These are phyloP conservation scores for Penicillium thymicola DNA, from an alignment of 2,329 filamentous ascomycete species.

Conservation along the genomic window DNA sequence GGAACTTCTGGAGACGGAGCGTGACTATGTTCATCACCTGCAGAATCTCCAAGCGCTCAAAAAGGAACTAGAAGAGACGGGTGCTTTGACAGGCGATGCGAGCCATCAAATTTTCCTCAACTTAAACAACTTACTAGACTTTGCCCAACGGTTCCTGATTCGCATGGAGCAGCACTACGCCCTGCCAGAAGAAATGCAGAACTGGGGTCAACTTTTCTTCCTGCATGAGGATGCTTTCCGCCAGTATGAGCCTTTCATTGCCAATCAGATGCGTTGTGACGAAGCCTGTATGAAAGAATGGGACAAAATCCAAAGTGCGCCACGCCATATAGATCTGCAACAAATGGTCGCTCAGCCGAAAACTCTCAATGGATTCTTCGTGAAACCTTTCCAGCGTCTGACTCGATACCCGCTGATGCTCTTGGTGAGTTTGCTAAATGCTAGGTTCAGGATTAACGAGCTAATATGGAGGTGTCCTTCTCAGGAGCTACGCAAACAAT, in stretches of 20 bases:
- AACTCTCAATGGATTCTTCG: conserved; percentile 82
- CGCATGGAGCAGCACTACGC: conserved; percentile 94
- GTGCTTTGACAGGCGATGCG: conserved; percentile 80
- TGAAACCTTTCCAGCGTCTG: conserved; percentile 94
- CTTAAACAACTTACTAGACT: conserved; percentile 89
- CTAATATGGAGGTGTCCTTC: conserved; percentile 3
- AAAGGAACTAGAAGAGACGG: conserved; percentile 81
- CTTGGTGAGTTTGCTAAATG: conserved; percentile 56
- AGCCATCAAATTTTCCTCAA: conserved; percentile 96
- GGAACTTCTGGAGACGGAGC: conserved; percentile 90
- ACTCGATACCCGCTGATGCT: conserved; percentile 92
- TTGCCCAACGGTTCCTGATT: conserved; percentile 91
- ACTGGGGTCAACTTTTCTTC: conserved; percentile 92
- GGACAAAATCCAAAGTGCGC: conserved; percentile 74
- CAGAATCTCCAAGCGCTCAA: conserved; percentile 92
- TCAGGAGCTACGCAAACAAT: conserved; percentile 83
- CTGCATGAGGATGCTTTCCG: conserved; percentile 81
- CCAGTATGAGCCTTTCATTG: conserved; percentile 95
- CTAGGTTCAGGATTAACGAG: neutral
- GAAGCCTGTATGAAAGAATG: conserved; percentile 80
- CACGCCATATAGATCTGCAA: conserved; percentile 61
- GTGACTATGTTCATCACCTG: conserved; percentile 96
- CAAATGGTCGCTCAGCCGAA: conserved; percentile 83
- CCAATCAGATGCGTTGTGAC: conserved; percentile 90
- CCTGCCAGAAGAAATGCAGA: conserved; percentile 69